A percentile compares a stretch with the other conserved stretches of the same genome.
phyloP scores from a whole-genome alignment of 2,329 filamentous ascomycete species.

The Orbilia ellipsospora region DNA sequence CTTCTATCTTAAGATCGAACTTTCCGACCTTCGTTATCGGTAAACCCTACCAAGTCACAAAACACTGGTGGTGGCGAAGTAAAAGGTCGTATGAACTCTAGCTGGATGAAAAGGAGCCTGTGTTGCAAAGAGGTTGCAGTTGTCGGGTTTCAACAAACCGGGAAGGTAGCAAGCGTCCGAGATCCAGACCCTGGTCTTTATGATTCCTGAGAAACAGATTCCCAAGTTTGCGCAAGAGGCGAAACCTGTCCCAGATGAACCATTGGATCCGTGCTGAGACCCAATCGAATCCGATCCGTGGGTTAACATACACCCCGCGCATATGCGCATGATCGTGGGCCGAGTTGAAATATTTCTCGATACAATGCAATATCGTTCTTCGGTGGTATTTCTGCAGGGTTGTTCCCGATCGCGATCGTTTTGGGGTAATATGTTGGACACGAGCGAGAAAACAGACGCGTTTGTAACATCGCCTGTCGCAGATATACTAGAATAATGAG shows the following conservation, averaged over 20 bases:
- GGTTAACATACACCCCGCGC: background rate
- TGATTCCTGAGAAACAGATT: background rate
- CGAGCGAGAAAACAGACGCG: constrained; percentile 28
- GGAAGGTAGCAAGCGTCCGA: constrained; percentile 36
- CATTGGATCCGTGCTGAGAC: constrained; percentile 36
- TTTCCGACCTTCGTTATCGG: background rate
- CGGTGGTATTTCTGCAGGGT: too few species aligned
- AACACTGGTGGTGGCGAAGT: constrained; percentile 16
- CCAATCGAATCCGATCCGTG: constrained; percentile 22
- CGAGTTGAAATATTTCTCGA: background rate
- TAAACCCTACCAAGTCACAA: constrained; percentile 1
- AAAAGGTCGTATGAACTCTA: background rate
- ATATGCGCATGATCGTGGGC: background rate
- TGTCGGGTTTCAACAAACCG: constrained; percentile 28
- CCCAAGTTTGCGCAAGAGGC: constrained; percentile 6
- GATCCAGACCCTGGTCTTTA: constrained; percentile 1
- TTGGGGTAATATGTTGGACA: constrained; percentile 7
- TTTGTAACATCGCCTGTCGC: constrained; percentile 45
- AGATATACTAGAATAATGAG: constrained; percentile 51
- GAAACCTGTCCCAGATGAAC: constrained; percentile 34
- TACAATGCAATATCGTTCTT: too few species aligned
- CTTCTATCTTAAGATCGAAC: constrained; percentile 16
- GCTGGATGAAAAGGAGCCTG: constrained; percentile 5
- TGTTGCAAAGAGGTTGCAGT: constrained; percentile 28
- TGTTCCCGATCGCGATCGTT: constrained; percentile 1